These are phyloP conservation scores for Polytrichum formosum DNA, from an alignment of 225 moss, liverwort and hornwort species.

Conservation along the genomic window DNA sequence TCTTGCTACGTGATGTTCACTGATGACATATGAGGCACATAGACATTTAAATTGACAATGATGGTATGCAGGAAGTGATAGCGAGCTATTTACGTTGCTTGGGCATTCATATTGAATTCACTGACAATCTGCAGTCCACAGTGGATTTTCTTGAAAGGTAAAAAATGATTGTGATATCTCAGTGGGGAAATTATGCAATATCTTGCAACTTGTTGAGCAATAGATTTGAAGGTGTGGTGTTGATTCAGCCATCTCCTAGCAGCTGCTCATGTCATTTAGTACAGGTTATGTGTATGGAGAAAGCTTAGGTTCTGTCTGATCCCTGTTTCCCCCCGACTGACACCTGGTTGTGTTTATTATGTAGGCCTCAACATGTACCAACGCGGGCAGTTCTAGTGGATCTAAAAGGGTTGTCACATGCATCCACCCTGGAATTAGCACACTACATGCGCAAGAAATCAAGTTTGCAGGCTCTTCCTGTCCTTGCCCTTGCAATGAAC, in stretches of 20 bases:
- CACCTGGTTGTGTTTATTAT: neutral
- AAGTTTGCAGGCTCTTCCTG: slow-evolving; percentile 11
- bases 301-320: too few species aligned
- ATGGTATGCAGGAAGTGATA: slow-evolving; percentile 57
- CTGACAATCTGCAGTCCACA: slow-evolving; percentile 38
- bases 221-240: too few species aligned
- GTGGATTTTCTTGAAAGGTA: slow-evolving; percentile 29
- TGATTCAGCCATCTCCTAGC: too few species aligned
- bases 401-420: slow-evolving; percentile 17
- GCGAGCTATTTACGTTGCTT: slow-evolving; percentile 76
- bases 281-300: too few species aligned
- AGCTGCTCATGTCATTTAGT: too few species aligned
- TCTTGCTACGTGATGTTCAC: too few species aligned
- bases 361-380: slow-evolving; percentile 9
- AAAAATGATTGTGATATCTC: neutral
- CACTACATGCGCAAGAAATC: slow-evolving; percentile 12
- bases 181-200: too few species aligned
- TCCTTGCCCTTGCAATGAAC: slow-evolving; percentile 24
- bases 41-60: too few species aligned
- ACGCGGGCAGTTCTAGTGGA: slow-evolving; percentile 20
- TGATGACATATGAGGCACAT: too few species aligned
- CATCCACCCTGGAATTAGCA: slow-evolving; percentile 12
- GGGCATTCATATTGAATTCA: slow-evolving; percentile 36
- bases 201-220: too few species aligned
- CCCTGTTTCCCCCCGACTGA: neutral